Evolutionary conservation across 805 yeast genomes (phyloP).

Genomic region (Komagataella pseudopastoris): DNA sequence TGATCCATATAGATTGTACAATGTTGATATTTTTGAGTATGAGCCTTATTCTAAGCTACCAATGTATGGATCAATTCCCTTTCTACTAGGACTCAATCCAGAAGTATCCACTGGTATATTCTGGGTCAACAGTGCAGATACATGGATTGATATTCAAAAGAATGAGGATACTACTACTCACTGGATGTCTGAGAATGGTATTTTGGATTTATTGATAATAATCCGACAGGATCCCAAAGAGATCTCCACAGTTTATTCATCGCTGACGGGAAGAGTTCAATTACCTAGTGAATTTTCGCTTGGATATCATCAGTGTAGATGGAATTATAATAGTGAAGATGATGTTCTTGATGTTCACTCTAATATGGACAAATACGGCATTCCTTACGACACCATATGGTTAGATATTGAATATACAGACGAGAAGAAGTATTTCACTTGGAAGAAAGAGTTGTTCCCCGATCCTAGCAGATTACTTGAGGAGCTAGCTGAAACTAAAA

Average conservation of each 20-base stretch:
- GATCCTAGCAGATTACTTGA: slow-evolving; percentile 57
- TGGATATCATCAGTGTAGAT: slow-evolving; percentile 93
- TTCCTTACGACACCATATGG: slow-evolving; percentile 92
- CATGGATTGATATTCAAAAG: slow-evolving; percentile 64
- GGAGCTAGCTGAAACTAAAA: slow-evolving; percentile 53
- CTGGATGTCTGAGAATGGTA: slow-evolving; percentile 91
- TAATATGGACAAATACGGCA: slow-evolving; percentile 55
- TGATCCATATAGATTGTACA: slow-evolving; percentile 79
- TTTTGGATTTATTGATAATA: slow-evolving; percentile 61
- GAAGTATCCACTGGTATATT: slow-evolving; percentile 60
- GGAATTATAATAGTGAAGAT: slow-evolving; percentile 87
- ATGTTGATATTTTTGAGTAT: slow-evolving; percentile 93
- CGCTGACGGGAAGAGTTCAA: slow-evolving; percentile 56
- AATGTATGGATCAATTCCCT: slow-evolving; percentile 93
- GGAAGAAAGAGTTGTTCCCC: slow-evolving; percentile 69
- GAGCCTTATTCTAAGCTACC: slow-evolving; percentile 72
- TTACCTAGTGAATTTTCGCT: slow-evolving; percentile 70
- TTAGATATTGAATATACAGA: slow-evolving; percentile 89
- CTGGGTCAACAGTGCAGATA: slow-evolving; percentile 91
- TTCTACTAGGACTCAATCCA: slow-evolving; percentile 56
- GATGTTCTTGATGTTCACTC: slow-evolving; percentile 68
- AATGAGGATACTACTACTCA: slow-evolving; percentile 32
- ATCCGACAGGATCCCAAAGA: slow-evolving; percentile 40
- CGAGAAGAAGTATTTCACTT: slow-evolving; percentile 77
- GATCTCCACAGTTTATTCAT: slow-evolving; percentile 48